Evolutionary conservation across 805 yeast genomes (phyloP).

Genomic region (Starmerella vaccinii): DNA sequence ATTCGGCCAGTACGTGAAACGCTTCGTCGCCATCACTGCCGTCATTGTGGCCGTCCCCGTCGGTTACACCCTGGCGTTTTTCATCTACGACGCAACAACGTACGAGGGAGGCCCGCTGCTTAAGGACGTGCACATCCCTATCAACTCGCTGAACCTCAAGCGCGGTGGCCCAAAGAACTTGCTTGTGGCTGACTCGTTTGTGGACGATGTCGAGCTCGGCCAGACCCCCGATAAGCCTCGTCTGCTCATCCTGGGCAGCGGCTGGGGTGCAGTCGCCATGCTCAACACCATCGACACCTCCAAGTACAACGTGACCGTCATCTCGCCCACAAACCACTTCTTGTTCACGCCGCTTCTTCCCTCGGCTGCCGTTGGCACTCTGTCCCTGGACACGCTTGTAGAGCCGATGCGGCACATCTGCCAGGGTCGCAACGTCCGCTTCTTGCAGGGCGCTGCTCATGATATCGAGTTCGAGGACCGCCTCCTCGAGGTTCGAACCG

Average conservation of each 20-base stretch:
- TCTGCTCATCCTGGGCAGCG: conserved; percentile 54
- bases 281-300: conserved; percentile 43
- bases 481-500: conserved; percentile 46
- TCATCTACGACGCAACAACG: conserved; percentile 59
- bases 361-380: conserved; percentile 60
- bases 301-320: conserved; percentile 54
- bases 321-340: conserved; percentile 61
- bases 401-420: conserved; percentile 56
- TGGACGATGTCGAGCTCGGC: conserved; percentile 48
- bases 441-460: conserved; percentile 52
- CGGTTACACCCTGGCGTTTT: conserved; percentile 38
- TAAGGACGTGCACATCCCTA: conserved; percentile 40
- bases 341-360: conserved; percentile 61
- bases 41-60: conserved; percentile 24
- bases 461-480: conserved; percentile 47
- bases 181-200: conserved; percentile 46
- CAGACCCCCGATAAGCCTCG: conserved; percentile 42
- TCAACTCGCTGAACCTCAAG: conserved; percentile 44
- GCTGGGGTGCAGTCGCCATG: conserved; percentile 61
- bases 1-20: background rate
- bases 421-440: conserved; percentile 45
- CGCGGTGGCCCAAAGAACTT: conserved; percentile 63
- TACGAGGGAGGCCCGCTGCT: conserved; percentile 35
- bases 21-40: conserved; percentile 7
- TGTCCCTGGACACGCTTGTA: conserved; percentile 52